A percentile compares a stretch with the other conserved stretches of the same genome.
Evolutionary conservation across 1,284 basidiomycete species (phyloP).

Genomic region (Wallemia ichthyophaga): DNA sequence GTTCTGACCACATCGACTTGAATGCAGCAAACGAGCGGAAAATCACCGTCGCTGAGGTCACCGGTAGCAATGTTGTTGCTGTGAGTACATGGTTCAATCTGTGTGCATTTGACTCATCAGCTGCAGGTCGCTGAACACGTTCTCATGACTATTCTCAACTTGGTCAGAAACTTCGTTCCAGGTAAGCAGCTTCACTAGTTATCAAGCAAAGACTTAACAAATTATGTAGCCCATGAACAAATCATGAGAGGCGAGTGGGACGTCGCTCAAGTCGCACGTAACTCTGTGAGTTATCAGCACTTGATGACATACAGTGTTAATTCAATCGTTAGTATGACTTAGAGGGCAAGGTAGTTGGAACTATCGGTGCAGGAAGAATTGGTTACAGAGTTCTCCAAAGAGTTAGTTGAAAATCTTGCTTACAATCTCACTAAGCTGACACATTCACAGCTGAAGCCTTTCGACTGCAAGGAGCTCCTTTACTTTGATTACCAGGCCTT

Average conservation of each 20-base stretch:
- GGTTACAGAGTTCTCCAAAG: conserved; percentile 30
- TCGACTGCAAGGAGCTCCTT: conserved; percentile 66
- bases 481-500: conserved; percentile 76
- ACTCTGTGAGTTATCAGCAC: conserved; percentile 18
- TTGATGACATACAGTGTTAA: background rate
- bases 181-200: conserved; percentile 27
- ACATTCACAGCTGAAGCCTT: conserved; percentile 55
- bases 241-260: conserved; percentile 57
- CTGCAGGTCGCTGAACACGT: conserved; percentile 81
- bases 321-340: conserved; percentile 32
- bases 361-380: conserved; percentile 52
- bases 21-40: conserved; percentile 54
- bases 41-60: conserved; percentile 56
- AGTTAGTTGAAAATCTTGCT: conserved; percentile 10
- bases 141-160: conserved; percentile 47
- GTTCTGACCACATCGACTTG: conserved; percentile 60
- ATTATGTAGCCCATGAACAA: conserved; percentile 26
- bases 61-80: conserved; percentile 38
- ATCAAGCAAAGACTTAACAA: conserved; percentile 3
- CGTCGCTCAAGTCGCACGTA: conserved; percentile 47
- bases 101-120: conserved; percentile 9
- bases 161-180: conserved; percentile 60
- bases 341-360: conserved; percentile 70
- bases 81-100: background rate
- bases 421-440: conserved; percentile 17